phyloP scores from a whole-genome alignment of 805 yeast genomes.

The Pichia insulana region DNA sequence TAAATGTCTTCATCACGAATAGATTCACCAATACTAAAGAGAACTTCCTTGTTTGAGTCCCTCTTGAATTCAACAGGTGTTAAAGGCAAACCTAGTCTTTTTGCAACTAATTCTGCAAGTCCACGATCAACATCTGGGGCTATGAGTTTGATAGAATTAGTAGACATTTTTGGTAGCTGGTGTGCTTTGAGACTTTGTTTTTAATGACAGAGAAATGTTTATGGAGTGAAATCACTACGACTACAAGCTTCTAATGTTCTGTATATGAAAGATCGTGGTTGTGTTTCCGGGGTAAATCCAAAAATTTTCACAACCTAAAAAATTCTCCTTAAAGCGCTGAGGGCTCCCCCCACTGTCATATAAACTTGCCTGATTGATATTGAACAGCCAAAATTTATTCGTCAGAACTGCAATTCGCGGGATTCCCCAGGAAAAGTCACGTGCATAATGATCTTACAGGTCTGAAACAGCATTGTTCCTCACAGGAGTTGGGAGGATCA shows the following conservation, averaged over 20 bases:
- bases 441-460: too few relatives aligned
- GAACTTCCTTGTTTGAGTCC: slow-evolving; percentile 65
- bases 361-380: too few relatives aligned
- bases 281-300: too few relatives aligned
- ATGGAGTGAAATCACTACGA: neutral
- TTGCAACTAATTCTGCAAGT: slow-evolving; percentile 60
- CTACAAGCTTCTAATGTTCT: neutral
- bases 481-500: too few relatives aligned
- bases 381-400: too few relatives aligned
- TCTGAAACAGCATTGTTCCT: too few relatives aligned
- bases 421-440: too few relatives aligned
- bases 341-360: too few relatives aligned
- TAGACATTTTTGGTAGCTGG: slow-evolving; percentile 43
- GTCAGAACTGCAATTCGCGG: too few relatives aligned
- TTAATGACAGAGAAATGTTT: neutral
- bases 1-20: slow-evolving; percentile 80
- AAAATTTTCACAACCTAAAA: too few relatives aligned
- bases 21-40: slow-evolving; percentile 71
- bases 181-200: neutral
- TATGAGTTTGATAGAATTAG: slow-evolving; percentile 58
- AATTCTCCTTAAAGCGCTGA: too few relatives aligned
- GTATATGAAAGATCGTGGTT: too few relatives aligned
- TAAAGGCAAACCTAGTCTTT: slow-evolving; percentile 44
- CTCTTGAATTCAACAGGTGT: slow-evolving; percentile 58
- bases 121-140: slow-evolving; percentile 65